These are phyloP conservation scores for Novymonas esmeraldas DNA, from an alignment of 208 protist species.

Conservation along the genomic window DNA sequence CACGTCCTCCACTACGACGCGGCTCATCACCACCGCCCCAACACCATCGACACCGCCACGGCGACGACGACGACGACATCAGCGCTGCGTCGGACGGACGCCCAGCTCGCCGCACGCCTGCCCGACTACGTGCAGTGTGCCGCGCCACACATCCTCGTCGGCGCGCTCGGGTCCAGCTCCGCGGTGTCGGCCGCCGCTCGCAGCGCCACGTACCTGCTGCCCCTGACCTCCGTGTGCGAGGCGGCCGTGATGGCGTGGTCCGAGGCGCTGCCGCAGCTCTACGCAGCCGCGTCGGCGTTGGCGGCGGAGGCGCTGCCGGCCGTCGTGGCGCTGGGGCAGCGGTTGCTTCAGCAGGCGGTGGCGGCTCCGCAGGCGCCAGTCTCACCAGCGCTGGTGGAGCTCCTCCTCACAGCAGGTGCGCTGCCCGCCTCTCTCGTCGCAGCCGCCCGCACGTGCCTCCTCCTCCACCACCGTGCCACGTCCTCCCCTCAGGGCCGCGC, in stretches of 20 bases:
- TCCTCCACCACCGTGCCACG: not conserved
- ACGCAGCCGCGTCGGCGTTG: not conserved
- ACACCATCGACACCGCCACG: not conserved
- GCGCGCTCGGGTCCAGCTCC: slow-evolving; percentile 4
- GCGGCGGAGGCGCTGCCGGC: not conserved
- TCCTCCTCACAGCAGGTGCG: not conserved
- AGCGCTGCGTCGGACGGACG: slow-evolving; percentile 16
- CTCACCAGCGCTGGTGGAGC: not conserved
- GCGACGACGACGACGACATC: not conserved
- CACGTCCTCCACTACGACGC: slow-evolving; percentile 25
- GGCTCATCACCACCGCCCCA: slow-evolving; percentile 7
- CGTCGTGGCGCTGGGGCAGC: not conserved
- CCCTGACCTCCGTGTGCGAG: slow-evolving; percentile 16
- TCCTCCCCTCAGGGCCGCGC: not conserved
- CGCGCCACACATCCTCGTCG: slow-evolving; percentile 16
- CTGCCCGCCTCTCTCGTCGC: not conserved
- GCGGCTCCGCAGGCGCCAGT: not conserved
- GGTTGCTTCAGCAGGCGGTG: slow-evolving; percentile 1
- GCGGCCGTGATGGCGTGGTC: slow-evolving; percentile 13
- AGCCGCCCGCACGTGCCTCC: slow-evolving; percentile 7
- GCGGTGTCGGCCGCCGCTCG: slow-evolving; percentile 8
- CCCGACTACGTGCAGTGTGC: slow-evolving; percentile 28
- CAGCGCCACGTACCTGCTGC: slow-evolving; percentile 3
- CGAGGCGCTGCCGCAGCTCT: slow-evolving; percentile 6
- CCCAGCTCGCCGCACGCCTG: slow-evolving; percentile 8